Conservation (phyloP, 371 early-diverging fungal species). For the Mucor plumbeus region DNA sequence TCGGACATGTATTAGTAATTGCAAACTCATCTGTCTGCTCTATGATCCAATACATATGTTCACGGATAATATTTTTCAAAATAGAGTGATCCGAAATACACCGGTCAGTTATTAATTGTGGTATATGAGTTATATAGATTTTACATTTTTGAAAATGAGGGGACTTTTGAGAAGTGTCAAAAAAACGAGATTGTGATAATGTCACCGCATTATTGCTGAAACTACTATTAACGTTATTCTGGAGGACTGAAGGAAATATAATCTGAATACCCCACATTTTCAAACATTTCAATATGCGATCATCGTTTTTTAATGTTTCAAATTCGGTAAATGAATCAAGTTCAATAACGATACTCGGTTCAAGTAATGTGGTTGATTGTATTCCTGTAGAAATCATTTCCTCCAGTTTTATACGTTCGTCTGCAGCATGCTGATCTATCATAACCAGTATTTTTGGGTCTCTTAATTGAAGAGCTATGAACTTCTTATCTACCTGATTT, state of each 20-base stretch:
- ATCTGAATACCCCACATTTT: slow-evolving; percentile 67
- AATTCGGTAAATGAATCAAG: slow-evolving; percentile 49
- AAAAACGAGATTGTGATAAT: slow-evolving; percentile 36
- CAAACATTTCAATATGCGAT: slow-evolving; percentile 37
- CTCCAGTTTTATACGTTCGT: slow-evolving; percentile 81
- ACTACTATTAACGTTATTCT: neutral
- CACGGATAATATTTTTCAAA: slow-evolving; percentile 56
- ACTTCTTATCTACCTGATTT: slow-evolving; percentile 74
- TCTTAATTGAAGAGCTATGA: slow-evolving; percentile 54
- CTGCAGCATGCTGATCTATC: slow-evolving; percentile 89
- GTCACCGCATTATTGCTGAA: neutral
- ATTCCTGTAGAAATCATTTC: slow-evolving; percentile 33
- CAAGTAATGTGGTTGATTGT: slow-evolving; percentile 32
- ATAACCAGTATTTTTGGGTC: slow-evolving; percentile 47
- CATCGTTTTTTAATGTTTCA: slow-evolving; percentile 21
- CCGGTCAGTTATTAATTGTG: slow-evolving; percentile 65
- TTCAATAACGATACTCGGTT: slow-evolving; percentile 54
- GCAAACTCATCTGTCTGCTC: slow-evolving; percentile 24
- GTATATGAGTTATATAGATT: slow-evolving; percentile 36
- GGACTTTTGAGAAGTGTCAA: slow-evolving; percentile 26
- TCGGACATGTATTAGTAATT: slow-evolving; percentile 58
- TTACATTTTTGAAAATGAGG: slow-evolving; percentile 22
- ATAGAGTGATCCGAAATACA: slow-evolving; percentile 61
- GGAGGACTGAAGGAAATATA: slow-evolving; percentile 1
- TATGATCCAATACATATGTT: slow-evolving; percentile 49